A percentile compares a stretch with the other conserved stretches of the same genome.
Conservation (phyloP, 768 basidiomycete genomes). For the Cystobasidium tubakii region DNA sequence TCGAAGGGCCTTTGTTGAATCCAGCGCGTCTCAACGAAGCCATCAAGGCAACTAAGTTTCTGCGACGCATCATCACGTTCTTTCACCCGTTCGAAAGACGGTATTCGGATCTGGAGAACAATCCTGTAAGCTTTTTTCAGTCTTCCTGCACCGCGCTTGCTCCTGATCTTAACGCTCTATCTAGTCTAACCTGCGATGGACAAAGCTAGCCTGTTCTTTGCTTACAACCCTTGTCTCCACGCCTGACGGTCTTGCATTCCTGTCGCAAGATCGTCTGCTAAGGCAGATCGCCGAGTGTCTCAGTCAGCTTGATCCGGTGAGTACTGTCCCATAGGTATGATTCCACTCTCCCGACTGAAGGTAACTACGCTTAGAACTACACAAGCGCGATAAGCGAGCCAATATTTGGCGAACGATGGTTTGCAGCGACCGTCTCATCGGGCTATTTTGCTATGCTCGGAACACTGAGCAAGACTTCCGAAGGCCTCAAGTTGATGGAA, state of each 20-base stretch:
- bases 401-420: slow-evolving; percentile 65
- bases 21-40: slow-evolving; percentile 90
- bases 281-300: slow-evolving; percentile 78
- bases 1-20: slow-evolving; percentile 87
- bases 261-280: slow-evolving; percentile 79
- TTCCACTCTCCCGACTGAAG: not conserved
- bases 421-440: slow-evolving; percentile 74
- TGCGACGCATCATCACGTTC: slow-evolving; percentile 84
- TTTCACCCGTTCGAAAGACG: slow-evolving; percentile 80
- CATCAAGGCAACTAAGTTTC: slow-evolving; percentile 79
- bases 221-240: slow-evolving; percentile 75
- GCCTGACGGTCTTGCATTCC: slow-evolving; percentile 74
- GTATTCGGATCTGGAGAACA: slow-evolving; percentile 73
- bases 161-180: not conserved
- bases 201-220: slow-evolving; percentile 72
- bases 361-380: not conserved
- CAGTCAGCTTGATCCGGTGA: slow-evolving; percentile 83
- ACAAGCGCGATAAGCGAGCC: slow-evolving; percentile 17
- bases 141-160: not conserved
- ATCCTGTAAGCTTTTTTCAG: slow-evolving; percentile 57
- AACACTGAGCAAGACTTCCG: slow-evolving; percentile 74
- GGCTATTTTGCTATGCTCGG: slow-evolving; percentile 97
- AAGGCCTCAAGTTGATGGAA: slow-evolving; percentile 83
- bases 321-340: slow-evolving; percentile 46
- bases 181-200: slow-evolving; percentile 76